Evolutionary conservation across 805 yeast genomes (phyloP).

Genomic region (Zygoascus biomembranicola): DNA sequence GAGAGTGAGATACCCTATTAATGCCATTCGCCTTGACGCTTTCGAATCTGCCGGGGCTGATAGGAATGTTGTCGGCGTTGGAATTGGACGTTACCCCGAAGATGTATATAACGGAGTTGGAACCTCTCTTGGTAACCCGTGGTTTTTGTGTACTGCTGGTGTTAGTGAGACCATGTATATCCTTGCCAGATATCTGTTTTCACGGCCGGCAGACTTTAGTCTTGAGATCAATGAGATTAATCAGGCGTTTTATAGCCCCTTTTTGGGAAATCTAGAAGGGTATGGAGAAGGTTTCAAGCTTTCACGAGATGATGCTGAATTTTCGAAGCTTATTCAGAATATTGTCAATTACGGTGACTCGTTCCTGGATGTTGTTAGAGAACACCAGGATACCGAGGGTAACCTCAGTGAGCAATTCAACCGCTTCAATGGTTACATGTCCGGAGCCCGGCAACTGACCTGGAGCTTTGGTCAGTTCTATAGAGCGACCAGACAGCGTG

Average conservation of each 20-base stretch:
- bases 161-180: conserved; percentile 27
- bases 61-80: conserved; percentile 41
- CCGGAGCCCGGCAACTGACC: conserved; percentile 80
- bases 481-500: conserved; percentile 37
- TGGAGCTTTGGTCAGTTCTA: conserved; percentile 85
- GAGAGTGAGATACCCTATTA: conserved; percentile 71
- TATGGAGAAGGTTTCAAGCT: conserved; percentile 7
- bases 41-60: conserved; percentile 6
- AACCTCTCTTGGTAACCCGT: conserved; percentile 77
- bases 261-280: conserved; percentile 17
- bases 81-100: conserved; percentile 88
- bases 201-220: conserved; percentile 10
- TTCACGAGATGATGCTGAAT: conserved; percentile 6
- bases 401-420: conserved; percentile 86
- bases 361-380: conserved; percentile 37
- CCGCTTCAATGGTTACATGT: conserved; percentile 70
- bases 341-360: conserved; percentile 39
- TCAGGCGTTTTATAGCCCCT: conserved; percentile 12
- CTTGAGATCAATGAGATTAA: conserved; percentile 8
- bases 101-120: conserved; percentile 77
- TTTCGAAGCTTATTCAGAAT: conserved; percentile 9
- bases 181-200: conserved; percentile 22
- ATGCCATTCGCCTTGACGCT: conserved; percentile 26
- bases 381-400: conserved; percentile 50
- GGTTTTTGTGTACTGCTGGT: conserved; percentile 56